Percentiles rank a stretch among this genome's conserved stretches.
phyloP scores from a whole-genome alignment of 768 basidiomycete species.

The Coprinopsis cinerea region DNA sequence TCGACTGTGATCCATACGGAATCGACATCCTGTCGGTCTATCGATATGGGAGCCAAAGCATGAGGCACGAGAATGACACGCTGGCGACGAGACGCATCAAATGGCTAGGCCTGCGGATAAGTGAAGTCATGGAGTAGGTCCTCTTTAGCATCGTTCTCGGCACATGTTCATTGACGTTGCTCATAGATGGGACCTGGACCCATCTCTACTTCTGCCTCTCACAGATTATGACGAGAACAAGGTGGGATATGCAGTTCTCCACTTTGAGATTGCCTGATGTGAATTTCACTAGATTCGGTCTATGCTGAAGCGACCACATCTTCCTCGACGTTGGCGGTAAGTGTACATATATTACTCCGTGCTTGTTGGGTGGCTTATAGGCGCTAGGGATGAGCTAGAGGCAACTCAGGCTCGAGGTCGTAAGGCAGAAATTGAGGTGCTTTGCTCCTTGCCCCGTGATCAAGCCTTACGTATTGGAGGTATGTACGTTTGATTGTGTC shows the following conservation, averaged over 20 bases:
- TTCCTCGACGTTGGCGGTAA: slow-evolving; percentile 69
- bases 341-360: slow-evolving; percentile 9
- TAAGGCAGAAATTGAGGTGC: slow-evolving; percentile 90
- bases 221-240: slow-evolving; percentile 71
- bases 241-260: slow-evolving; percentile 30
- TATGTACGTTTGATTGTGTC: not conserved
- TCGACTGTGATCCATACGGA: slow-evolving; percentile 91
- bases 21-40: slow-evolving; percentile 89
- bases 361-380: not conserved
- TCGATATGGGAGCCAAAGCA: slow-evolving; percentile 66
- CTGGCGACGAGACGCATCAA: slow-evolving; percentile 59
- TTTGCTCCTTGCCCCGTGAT: slow-evolving; percentile 23
- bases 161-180: not conserved
- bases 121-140: slow-evolving; percentile 59
- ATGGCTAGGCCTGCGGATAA: slow-evolving; percentile 76
- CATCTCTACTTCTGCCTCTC: slow-evolving; percentile 49
- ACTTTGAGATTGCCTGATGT: not conserved
- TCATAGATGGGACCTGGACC: slow-evolving; percentile 54
- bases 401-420: slow-evolving; percentile 75
- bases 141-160: not conserved
- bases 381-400: slow-evolving; percentile 66
- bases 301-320: slow-evolving; percentile 46
- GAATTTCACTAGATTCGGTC: slow-evolving; percentile 43
- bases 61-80: slow-evolving; percentile 65
- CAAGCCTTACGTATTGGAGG: not conserved